Evolutionary conservation across 2,329 filamentous ascomycete genomes (phyloP), one percentile per base, ranked within the genome.

Genomic region (Alternaria sp.): DNA sequence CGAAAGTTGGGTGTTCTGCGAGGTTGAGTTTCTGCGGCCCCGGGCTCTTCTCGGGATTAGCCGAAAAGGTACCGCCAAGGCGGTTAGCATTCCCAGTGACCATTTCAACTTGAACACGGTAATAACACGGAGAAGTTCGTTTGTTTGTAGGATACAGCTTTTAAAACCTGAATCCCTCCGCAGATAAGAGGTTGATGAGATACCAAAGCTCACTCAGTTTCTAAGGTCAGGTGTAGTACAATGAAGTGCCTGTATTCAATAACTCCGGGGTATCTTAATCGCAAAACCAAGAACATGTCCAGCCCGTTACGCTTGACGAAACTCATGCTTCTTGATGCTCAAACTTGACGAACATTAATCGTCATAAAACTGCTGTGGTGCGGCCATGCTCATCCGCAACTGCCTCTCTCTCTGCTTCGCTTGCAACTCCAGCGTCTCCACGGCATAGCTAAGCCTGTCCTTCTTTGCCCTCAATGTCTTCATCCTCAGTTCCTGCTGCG

Each of bases 381-480:
- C 84, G 63, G 88, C 89, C 86, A 91, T 89, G 76, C 89, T 91
- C 86, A 89, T 91, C 76, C 89, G 85, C 80, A 92, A 78, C 74
- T 92, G 89, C 68, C 90, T 84, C 78, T 92, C 86, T 74, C 86
- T 81, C 80, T 97, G 93, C 69, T 89, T 85, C n/a, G 92, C 91
- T 81, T 97, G 92, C 71, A 97, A 76, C 82, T 95, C 92, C 66
- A 97, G 79, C 62, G 93, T 86, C 75, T 95, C 92, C 18, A 97
- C 92, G 28, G 92, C 90, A 81, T 96, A 97, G 76, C 92, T 89
- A 69, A 97, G 81, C 51, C 92, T 87, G 79, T 97, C 93, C 79
- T 92, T 94, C 80, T 93, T 90, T 82, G 93, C 92, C 59, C 87
- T 84, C 58, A 95, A 79, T 65, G 91, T 89, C 70, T 87, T 88